Base-by-base conservation (phyloP, 306 rosid genomes). In the Prunus dulcis region DNA sequence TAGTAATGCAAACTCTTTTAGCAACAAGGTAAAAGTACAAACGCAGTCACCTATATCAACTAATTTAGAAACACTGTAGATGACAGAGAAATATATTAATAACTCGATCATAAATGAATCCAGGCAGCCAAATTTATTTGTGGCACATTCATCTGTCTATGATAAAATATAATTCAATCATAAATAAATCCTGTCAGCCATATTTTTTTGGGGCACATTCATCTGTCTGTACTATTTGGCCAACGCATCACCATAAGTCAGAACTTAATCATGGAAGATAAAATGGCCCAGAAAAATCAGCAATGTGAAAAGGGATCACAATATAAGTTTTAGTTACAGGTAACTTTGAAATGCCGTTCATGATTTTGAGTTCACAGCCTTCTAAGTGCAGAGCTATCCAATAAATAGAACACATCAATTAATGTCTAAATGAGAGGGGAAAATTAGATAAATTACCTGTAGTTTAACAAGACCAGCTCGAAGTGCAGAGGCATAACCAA, bases 391-490 rank as follows among this genome's bases (percentile, higher is more conserved):
- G 20, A 52, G 57, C 22, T 52, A 52, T 17, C 20, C 64, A 61
- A 25, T 2, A 22, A 57, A 71, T 7, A 72, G 23, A 34, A 57
- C 53, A 71, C 5, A 69, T 45, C 46, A 69, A 18, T 69, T 28
- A 43, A 57, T 67, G 38, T 15, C 20, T 20, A 68, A 77, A 65
- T 32, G 18, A 11, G 23, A 2, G 69, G n/a, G 61, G 55, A 53
- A 64, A 71, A 57, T 32, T 34, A 72, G 60, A 57, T 74, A 74
- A 62, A 69, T 81, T 61, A 91, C 96, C 96, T 90, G 96, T 84
- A 94, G 81, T 83, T 86, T 92, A 84, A 94, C 97, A 8, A 90
- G 89, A 77, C 89, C 95, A 71, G 88, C 81, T 41, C 96, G 89
- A 61, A 91, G 85, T 69, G 81, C 51, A 56, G 93, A 61, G 15